Percentiles rank a stretch among this genome's conserved stretches.
Conservation (phyloP, 805 yeast genomes). For the Clavispora asparagi region DNA sequence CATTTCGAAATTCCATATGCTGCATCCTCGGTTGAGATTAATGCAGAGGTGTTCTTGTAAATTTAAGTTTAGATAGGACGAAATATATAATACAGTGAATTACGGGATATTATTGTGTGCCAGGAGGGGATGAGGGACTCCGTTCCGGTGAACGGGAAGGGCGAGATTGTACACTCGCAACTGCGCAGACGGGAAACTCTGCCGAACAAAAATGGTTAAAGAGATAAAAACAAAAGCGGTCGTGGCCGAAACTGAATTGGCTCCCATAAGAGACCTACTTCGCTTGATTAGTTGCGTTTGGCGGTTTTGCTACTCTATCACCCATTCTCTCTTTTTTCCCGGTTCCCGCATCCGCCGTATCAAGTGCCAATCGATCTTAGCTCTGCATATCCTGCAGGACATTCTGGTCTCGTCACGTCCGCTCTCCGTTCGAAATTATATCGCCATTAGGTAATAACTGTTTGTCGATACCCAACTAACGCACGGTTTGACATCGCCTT, state of each 20-base stretch:
- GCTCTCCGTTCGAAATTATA: not conserved
- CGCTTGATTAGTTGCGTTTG: too few relatives aligned
- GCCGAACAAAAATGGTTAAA: not conserved
- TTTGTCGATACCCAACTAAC: not conserved
- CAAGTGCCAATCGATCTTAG: not conserved
- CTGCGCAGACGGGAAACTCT: not conserved
- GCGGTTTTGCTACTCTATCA: too few relatives aligned
- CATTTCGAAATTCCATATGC: conserved; percentile 90
- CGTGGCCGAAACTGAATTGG: too few relatives aligned
- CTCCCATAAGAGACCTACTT: too few relatives aligned
- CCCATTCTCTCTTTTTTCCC: too few relatives aligned
- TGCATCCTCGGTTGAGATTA: conserved; percentile 84
- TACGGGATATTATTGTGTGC: not conserved
- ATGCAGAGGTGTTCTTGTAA: conserved; percentile 81
- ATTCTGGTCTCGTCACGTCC: conserved; percentile 1
- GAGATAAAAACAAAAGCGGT: too few relatives aligned
- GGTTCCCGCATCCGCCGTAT: not conserved
- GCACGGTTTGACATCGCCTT: not conserved
- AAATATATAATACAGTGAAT: not conserved
- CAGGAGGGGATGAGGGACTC: too few relatives aligned
- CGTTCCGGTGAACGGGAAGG: too few relatives aligned
- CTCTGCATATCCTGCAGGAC: not conserved
- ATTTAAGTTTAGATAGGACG: not conserved
- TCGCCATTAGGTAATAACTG: not conserved
- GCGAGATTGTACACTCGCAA: not conserved